Percentiles rank a stretch among this genome's conserved stretches.
Conservation (phyloP, 2,329 filamentous ascomycete species). For the Alternaria gansuensis region DNA sequence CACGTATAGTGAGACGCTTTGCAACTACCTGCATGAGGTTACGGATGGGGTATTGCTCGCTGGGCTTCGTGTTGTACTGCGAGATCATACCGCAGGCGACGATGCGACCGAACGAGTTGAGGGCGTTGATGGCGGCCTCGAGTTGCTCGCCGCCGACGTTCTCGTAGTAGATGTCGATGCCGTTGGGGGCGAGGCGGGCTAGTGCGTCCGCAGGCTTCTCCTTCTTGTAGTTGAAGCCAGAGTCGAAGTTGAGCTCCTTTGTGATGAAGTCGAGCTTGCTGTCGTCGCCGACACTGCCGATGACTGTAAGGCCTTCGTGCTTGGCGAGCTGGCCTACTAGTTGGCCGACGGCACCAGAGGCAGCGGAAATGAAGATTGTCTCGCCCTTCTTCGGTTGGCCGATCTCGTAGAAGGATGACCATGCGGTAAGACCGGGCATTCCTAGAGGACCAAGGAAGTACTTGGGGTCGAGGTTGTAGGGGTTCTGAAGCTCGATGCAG, state of each 20-base stretch:
- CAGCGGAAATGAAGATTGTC: slow-evolving; percentile 83
- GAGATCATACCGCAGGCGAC: slow-evolving; percentile 72
- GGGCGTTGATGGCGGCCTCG: slow-evolving; percentile 69
- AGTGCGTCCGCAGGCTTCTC: slow-evolving; percentile 75
- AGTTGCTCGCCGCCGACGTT: slow-evolving; percentile 81
- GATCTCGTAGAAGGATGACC: slow-evolving; percentile 77
- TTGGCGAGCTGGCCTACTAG: slow-evolving; percentile 85
- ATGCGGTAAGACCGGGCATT: slow-evolving; percentile 81
- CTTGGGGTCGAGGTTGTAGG: slow-evolving; percentile 70
- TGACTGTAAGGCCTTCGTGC: slow-evolving; percentile 78
- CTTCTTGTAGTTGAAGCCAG: slow-evolving; percentile 88
- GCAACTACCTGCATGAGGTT: slow-evolving; percentile 71
- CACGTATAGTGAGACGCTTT: slow-evolving; percentile 75
- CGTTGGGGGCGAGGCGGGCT: slow-evolving; percentile 74
- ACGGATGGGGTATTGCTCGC: slow-evolving; percentile 70
- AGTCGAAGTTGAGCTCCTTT: slow-evolving; percentile 75
- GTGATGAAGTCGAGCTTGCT: slow-evolving; percentile 80
- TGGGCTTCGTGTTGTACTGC: slow-evolving; percentile 72
- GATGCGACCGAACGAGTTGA: slow-evolving; percentile 74
- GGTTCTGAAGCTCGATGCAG: slow-evolving; percentile 71
- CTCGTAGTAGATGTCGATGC: slow-evolving; percentile 85
- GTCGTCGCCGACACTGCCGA: slow-evolving; percentile 81
- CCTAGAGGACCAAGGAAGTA: slow-evolving; percentile 79
- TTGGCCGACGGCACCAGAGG: slow-evolving; percentile 82
- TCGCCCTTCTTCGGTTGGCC: slow-evolving; percentile 78